Conservation (phyloP, 805 yeast genomes). For the Lipomyces sp. region DNA sequence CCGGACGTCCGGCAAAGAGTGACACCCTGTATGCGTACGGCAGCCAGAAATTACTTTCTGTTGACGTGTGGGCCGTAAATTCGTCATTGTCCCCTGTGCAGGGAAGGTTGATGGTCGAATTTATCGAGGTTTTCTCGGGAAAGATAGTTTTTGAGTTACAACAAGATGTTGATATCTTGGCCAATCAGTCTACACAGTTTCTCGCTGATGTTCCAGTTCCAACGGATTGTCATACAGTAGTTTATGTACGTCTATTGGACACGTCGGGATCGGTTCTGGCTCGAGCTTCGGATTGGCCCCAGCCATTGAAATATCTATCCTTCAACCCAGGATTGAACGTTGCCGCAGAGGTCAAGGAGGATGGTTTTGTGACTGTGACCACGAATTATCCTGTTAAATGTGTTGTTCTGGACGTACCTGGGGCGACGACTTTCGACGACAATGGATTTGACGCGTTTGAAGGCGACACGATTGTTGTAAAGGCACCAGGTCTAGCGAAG, state of each 20-base stretch:
- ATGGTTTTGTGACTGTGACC: conserved; percentile 42
- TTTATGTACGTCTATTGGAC: conserved; percentile 35
- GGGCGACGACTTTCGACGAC: conserved; percentile 46
- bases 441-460: conserved; percentile 59
- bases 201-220: conserved; percentile 27
- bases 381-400: conserved; percentile 54
- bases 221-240: conserved; percentile 32
- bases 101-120: conserved; percentile 43
- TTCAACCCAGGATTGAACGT: conserved; percentile 42
- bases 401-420: conserved; percentile 46
- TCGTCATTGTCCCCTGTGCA: conserved; percentile 38
- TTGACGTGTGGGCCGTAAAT: conserved; percentile 54
- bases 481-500: not conserved
- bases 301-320: conserved; percentile 51
- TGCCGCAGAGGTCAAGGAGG: conserved; percentile 40
- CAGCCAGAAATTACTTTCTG: conserved; percentile 38
- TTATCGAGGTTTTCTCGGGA: conserved; percentile 47
- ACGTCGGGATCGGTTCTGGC: conserved; percentile 42
- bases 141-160: conserved; percentile 27
- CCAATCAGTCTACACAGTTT: conserved; percentile 47
- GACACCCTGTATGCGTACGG: conserved; percentile 43
- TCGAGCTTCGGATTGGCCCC: conserved; percentile 56
- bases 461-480: conserved; percentile 39
- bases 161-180: conserved; percentile 22
- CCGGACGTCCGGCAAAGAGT: not conserved